Evolutionary conservation across 371 early-diverging fungal species (phyloP).

Genomic region (Rhizopus microsporus): DNA sequence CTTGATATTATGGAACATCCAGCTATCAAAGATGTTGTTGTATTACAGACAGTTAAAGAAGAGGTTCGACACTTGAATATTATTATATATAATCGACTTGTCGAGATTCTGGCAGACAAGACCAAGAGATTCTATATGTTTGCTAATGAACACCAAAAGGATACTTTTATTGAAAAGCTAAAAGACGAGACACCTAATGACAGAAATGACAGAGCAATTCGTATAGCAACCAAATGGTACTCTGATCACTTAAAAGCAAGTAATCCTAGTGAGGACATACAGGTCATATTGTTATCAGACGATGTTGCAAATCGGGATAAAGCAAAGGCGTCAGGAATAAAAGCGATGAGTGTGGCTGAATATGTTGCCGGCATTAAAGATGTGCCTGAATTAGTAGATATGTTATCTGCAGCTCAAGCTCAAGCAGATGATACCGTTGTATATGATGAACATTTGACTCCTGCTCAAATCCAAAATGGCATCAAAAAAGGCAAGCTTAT

Average conservation of each 20-base stretch:
- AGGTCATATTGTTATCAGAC: slow-evolving; percentile 82
- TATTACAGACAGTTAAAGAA: slow-evolving; percentile 91
- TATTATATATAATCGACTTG: slow-evolving; percentile 79
- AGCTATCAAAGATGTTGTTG: slow-evolving; percentile 84
- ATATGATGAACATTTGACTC: slow-evolving; percentile 73
- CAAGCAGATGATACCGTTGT: slow-evolving; percentile 47
- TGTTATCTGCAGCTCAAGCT: slow-evolving; percentile 72
- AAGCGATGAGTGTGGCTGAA: slow-evolving; percentile 63
- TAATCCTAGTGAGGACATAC: slow-evolving; percentile 29
- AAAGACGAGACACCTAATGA: slow-evolving; percentile 91
- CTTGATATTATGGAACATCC: slow-evolving; percentile 92
- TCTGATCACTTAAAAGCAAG: slow-evolving; percentile 60
- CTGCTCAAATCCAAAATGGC: slow-evolving; percentile 80
- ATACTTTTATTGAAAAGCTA: slow-evolving; percentile 81
- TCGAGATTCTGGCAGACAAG: slow-evolving; percentile 68
- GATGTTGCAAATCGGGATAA: slow-evolving; percentile 83
- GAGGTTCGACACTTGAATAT: slow-evolving; percentile 83
- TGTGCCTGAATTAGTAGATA: slow-evolving; percentile 84
- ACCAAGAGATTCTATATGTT: slow-evolving; percentile 84
- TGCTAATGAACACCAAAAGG: slow-evolving; percentile 92
- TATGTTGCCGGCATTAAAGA: slow-evolving; percentile 56
- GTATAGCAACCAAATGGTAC: slow-evolving; percentile 86
- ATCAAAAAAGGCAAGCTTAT: slow-evolving; percentile 77
- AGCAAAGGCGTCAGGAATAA: slow-evolving; percentile 66
- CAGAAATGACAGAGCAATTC: slow-evolving; percentile 93